phyloP scores from a whole-genome alignment of 805 yeast genomes.

The Zygotorulaspora chibaensis region DNA sequence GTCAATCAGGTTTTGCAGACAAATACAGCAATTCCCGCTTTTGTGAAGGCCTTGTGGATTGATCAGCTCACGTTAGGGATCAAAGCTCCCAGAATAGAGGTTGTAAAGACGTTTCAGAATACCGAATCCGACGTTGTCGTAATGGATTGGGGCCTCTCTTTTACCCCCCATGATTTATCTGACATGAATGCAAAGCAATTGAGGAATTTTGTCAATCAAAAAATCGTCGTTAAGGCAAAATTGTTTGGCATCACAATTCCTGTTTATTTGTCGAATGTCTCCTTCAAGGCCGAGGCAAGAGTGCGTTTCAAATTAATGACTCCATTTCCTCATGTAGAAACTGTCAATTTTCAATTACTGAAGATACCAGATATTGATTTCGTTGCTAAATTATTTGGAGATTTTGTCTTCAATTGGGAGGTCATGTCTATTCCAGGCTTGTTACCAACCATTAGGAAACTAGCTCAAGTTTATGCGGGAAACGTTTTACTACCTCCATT shows the following conservation, averaged over 20 bases:
- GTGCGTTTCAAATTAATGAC: slow-evolving; percentile 86
- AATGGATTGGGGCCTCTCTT: slow-evolving; percentile 94
- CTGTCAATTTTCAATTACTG: slow-evolving; percentile 77
- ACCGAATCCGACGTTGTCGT: slow-evolving; percentile 92
- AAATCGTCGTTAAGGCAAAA: slow-evolving; percentile 67
- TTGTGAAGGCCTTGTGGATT: slow-evolving; percentile 77
- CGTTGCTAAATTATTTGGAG: slow-evolving; percentile 66
- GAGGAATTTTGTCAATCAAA: slow-evolving; percentile 79
- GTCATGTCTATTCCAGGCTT: slow-evolving; percentile 83
- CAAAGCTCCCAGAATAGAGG: slow-evolving; percentile 90
- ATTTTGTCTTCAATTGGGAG: slow-evolving; percentile 83
- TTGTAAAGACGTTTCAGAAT: slow-evolving; percentile 82
- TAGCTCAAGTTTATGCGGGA: slow-evolving; percentile 82
- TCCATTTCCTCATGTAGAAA: slow-evolving; percentile 88
- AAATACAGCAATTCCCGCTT: slow-evolving; percentile 70
- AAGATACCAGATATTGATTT: slow-evolving; percentile 90
- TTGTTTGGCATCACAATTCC: slow-evolving; percentile 84
- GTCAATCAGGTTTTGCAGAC: slow-evolving; percentile 80
- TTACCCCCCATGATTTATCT: slow-evolving; percentile 83
- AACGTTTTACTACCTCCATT: slow-evolving; percentile 86
- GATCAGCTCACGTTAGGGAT: slow-evolving; percentile 90
- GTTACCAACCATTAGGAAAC: slow-evolving; percentile 72
- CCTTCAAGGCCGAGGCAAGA: slow-evolving; percentile 71
- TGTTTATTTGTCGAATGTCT: slow-evolving; percentile 69
- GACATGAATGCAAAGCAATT: slow-evolving; percentile 84